phyloP scores from a whole-genome alignment of 2,329 filamentous ascomycete genomes.

The Penicillium digitatum region DNA sequence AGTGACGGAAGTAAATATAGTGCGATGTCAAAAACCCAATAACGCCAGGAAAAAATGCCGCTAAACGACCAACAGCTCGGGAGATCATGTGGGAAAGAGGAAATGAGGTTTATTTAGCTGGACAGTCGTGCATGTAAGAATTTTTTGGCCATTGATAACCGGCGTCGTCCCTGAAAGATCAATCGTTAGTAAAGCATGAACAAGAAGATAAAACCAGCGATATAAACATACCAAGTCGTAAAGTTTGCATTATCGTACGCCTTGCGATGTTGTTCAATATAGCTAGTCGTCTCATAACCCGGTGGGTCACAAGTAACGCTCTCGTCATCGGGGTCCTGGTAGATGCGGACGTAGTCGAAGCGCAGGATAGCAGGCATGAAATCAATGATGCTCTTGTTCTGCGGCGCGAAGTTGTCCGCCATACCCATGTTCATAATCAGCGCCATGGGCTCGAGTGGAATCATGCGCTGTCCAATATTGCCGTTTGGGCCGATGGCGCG shows the following conservation, averaged over 20 bases:
- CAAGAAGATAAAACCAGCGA: not conserved
- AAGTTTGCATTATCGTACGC: conserved; percentile 62
- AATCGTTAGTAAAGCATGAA: not conserved
- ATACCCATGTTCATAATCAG: conserved; percentile 68
- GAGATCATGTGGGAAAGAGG: not conserved
- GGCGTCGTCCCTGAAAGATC: conserved; percentile 42
- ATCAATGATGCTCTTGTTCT: conserved; percentile 56
- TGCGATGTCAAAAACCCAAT: conserved; percentile 10
- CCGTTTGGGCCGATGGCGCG: conserved; percentile 63
- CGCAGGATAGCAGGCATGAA: conserved; percentile 63
- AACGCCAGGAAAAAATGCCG: conserved; percentile 31
- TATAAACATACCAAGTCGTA: conserved; percentile 54
- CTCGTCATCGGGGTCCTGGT: conserved; percentile 58
- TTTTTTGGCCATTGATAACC: conserved; percentile 60
- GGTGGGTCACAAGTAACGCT: conserved; percentile 64
- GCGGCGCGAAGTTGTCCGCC: conserved; percentile 60
- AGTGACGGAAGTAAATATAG: conserved; percentile 6
- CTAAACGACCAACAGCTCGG: conserved; percentile 20
- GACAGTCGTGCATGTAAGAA: conserved; percentile 56
- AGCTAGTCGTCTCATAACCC: conserved; percentile 63
- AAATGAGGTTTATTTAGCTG: conserved; percentile 14
- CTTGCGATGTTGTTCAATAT: conserved; percentile 59
- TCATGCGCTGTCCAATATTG: conserved; percentile 62
- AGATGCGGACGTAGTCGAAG: conserved; percentile 67
- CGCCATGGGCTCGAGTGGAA: conserved; percentile 65